phyloP scores from a whole-genome alignment of 2,329 filamentous ascomycete genomes.

The Fusarium keratoplasticum region DNA sequence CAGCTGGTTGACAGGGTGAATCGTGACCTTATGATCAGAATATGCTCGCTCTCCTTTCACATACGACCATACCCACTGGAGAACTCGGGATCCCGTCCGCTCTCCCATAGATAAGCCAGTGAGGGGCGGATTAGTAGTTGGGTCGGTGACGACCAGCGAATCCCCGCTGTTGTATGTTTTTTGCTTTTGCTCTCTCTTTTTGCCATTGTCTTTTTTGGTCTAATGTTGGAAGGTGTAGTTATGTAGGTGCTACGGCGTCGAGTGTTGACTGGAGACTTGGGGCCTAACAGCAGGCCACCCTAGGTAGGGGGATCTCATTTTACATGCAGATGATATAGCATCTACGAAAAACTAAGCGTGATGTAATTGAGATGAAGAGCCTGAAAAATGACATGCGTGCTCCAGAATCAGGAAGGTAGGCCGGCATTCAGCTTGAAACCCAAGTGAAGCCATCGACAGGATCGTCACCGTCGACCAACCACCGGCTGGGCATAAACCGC shows the following conservation, averaged over 20 bases:
- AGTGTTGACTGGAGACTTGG: neutral
- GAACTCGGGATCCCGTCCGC: conserved; percentile 2
- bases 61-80: conserved; percentile 5
- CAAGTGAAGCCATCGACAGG: neutral
- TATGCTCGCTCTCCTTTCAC: neutral
- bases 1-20: neutral
- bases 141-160: conserved; percentile 4
- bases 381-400: neutral
- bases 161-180: conserved; percentile 5
- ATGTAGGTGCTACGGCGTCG: neutral
- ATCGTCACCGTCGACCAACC: neutral
- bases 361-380: neutral
- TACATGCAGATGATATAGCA: neutral
- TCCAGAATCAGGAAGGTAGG: neutral
- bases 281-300: neutral
- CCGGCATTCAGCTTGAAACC: neutral
- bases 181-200: neutral
- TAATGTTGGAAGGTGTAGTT: neutral
- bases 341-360: neutral
- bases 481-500: neutral
- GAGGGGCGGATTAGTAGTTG: neutral
- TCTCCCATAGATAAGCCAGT: conserved; percentile 1
- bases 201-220: neutral
- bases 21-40: neutral
- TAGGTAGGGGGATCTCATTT: neutral